These are phyloP conservation scores for Friedmanniomyces endolithicus DNA, from an alignment of 495 filamentous ascomycete species.

Conservation along the genomic window DNA sequence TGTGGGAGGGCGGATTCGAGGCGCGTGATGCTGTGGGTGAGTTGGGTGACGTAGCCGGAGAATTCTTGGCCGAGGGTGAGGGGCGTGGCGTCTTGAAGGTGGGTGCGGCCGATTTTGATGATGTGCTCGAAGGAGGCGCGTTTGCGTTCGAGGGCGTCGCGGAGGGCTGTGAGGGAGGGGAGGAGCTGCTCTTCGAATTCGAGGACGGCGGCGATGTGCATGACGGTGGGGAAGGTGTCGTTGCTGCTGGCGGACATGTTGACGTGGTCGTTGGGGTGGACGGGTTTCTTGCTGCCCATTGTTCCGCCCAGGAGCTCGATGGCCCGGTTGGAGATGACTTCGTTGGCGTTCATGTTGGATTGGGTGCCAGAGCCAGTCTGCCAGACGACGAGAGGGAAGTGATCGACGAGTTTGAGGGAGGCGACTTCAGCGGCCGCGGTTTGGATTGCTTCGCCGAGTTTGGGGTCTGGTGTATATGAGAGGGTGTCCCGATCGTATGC, in stretches of 20 bases:
- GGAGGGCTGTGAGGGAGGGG: slow-evolving; percentile 67
- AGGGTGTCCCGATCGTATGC: not conserved
- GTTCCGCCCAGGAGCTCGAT: slow-evolving; percentile 93
- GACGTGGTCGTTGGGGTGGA: slow-evolving; percentile 98
- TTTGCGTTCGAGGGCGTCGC: slow-evolving; percentile 74
- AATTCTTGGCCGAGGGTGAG: slow-evolving; percentile 96
- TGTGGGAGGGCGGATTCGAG: slow-evolving; percentile 72
- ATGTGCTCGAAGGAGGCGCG: slow-evolving; percentile 79
- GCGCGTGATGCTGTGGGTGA: slow-evolving; percentile 80
- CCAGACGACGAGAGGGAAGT: slow-evolving; percentile 98
- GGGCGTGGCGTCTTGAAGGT: slow-evolving; percentile 94
- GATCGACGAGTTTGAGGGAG: slow-evolving; percentile 83
- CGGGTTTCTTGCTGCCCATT: slow-evolving; percentile 93
- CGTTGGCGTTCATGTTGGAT: slow-evolving; percentile 99
- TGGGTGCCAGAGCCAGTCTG: slow-evolving; percentile 97
- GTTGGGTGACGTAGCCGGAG: slow-evolving; percentile 90
- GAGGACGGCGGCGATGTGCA: slow-evolving; percentile 96
- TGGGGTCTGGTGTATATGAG: slow-evolving; percentile 50
- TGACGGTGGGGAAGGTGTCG: slow-evolving; percentile 98
- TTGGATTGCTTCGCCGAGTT: slow-evolving; percentile 84
- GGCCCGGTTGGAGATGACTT: slow-evolving; percentile 98
- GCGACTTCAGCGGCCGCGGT: slow-evolving; percentile 90
- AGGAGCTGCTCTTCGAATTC: slow-evolving; percentile 80
- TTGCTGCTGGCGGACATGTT: slow-evolving; percentile 98
- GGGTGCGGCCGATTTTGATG: slow-evolving; percentile 98